Percentiles rank a stretch among this genome's conserved stretches.
These are phyloP conservation scores for Daldinia caldariorum DNA, from an alignment of 495 filamentous ascomycete species.

Conservation along the genomic window DNA sequence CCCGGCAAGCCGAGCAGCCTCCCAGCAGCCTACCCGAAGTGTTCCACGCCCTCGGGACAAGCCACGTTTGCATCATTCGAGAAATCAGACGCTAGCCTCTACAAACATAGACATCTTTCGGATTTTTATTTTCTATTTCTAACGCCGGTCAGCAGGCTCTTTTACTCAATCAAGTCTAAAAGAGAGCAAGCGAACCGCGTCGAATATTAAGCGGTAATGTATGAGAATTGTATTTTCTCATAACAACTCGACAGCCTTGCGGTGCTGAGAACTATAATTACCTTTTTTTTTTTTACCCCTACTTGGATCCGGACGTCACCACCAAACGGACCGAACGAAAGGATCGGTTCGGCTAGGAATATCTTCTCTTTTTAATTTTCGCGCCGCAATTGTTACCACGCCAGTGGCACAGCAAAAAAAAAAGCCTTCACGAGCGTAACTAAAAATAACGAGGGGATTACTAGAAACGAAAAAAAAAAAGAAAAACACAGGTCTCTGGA, in stretches of 20 bases:
- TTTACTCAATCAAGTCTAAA: conserved; percentile 1
- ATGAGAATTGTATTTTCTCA: conserved; percentile 9
- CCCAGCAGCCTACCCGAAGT: conserved; percentile 39
- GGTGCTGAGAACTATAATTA: conserved; percentile 18
- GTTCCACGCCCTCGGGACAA: conserved; percentile 42
- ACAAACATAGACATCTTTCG: conserved; percentile 8
- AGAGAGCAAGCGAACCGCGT: conserved; percentile 1
- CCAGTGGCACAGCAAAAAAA: conserved; percentile 38
- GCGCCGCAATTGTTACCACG: conserved; percentile 33
- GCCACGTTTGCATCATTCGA: conserved; percentile 39
- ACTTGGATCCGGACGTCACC: conserved; percentile 21
- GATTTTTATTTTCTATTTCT: neutral
- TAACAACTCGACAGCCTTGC: neutral
- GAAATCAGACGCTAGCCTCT: conserved; percentile 36
- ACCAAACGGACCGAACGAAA: conserved; percentile 40
- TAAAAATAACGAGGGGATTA: conserved; percentile 30
- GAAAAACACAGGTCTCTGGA: conserved; percentile 11
- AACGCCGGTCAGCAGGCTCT: neutral
- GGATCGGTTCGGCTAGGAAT: conserved; percentile 41
- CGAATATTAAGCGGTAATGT: neutral
- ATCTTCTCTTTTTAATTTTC: neutral
- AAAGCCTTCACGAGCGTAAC: conserved; percentile 14
- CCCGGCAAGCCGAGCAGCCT: conserved; percentile 41
- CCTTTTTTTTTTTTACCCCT: conserved; percentile 1
- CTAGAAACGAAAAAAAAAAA: neutral